Conservation (phyloP, 805 yeast species). For the Candida dajiaensis region DNA sequence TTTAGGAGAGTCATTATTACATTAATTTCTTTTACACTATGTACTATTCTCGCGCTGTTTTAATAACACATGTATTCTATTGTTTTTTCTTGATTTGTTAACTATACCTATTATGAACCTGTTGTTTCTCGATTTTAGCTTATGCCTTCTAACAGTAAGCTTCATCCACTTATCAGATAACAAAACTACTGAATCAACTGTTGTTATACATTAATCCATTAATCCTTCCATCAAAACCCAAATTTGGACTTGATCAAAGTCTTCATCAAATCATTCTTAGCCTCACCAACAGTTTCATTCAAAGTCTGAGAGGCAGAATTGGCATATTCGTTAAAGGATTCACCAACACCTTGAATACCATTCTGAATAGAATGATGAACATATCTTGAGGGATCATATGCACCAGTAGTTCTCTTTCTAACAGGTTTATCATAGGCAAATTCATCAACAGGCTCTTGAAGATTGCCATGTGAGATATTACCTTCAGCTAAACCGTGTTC, state of each 20-base stretch:
- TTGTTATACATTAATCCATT: too few species aligned
- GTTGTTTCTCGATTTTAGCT: too few species aligned
- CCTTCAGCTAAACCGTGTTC: constrained; percentile 55
- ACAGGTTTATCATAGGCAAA: constrained; percentile 43
- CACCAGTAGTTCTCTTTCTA: constrained; percentile 30
- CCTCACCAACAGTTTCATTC: constrained; percentile 44
- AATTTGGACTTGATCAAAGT: constrained; percentile 48
- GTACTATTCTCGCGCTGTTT: too few species aligned
- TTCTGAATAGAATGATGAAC: constrained; percentile 40
- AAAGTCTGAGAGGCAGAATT: constrained; percentile 46
- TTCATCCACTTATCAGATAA: too few species aligned
- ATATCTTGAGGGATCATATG: constrained; percentile 36
- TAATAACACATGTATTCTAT: too few species aligned
- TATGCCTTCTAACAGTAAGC: too few species aligned
- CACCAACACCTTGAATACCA: constrained; percentile 49
- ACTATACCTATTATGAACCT: too few species aligned
- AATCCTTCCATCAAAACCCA: constrained; percentile 33
- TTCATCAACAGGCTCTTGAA: constrained; percentile 12
- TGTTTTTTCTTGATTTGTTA: too few species aligned
- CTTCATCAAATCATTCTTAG: constrained; percentile 43
- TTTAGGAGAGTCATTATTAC: too few species aligned
- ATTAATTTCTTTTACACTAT: too few species aligned
- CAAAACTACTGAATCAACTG: too few species aligned
- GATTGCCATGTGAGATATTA: constrained; percentile 17
- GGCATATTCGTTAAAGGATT: constrained; percentile 52